Evolutionary conservation across 2,329 filamentous ascomycete genomes (phyloP).

Genomic region (Penicillium concentricum): DNA sequence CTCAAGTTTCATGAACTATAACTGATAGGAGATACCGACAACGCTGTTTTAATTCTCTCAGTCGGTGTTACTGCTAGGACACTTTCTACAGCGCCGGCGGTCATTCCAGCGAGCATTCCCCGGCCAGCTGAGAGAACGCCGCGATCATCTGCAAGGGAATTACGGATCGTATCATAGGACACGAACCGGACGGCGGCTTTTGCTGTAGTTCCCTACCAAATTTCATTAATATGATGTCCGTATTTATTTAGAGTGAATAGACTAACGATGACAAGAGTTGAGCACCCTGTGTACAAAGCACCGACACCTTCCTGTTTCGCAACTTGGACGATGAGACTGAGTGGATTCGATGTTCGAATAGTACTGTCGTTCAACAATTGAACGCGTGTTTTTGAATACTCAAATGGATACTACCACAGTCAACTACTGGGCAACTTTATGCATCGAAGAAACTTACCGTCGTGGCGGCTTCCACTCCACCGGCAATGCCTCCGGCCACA

Average conservation of each 20-base stretch:
- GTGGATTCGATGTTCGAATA: slow-evolving; percentile 12
- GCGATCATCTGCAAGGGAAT: slow-evolving; percentile 52
- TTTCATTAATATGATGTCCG: neutral
- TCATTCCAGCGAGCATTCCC: slow-evolving; percentile 64
- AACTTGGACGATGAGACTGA: slow-evolving; percentile 53
- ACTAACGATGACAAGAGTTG: slow-evolving; percentile 52
- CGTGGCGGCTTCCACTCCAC: slow-evolving; percentile 53
- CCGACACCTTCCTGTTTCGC: slow-evolving; percentile 56
- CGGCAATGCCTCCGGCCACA: slow-evolving; percentile 52
- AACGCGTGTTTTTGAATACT: slow-evolving; percentile 59
- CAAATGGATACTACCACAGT: slow-evolving; percentile 57
- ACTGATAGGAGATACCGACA: slow-evolving; percentile 29
- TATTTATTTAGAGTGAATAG: neutral
- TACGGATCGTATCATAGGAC: slow-evolving; percentile 65
- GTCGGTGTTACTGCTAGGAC: slow-evolving; percentile 67
- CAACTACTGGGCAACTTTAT: neutral
- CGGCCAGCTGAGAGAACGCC: slow-evolving; percentile 56
- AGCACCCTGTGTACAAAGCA: slow-evolving; percentile 64
- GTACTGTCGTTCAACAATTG: slow-evolving; percentile 11
- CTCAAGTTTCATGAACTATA: too few relatives aligned
- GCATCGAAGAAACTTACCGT: slow-evolving; percentile 39
- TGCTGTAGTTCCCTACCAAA: slow-evolving; percentile 51
- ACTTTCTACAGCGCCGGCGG: slow-evolving; percentile 60
- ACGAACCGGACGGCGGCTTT: slow-evolving; percentile 68
- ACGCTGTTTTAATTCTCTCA: slow-evolving; percentile 66